Evolutionary conservation across 2,329 filamentous ascomycete genomes (phyloP).

Genomic region (Emergomyces pasteurianus): DNA sequence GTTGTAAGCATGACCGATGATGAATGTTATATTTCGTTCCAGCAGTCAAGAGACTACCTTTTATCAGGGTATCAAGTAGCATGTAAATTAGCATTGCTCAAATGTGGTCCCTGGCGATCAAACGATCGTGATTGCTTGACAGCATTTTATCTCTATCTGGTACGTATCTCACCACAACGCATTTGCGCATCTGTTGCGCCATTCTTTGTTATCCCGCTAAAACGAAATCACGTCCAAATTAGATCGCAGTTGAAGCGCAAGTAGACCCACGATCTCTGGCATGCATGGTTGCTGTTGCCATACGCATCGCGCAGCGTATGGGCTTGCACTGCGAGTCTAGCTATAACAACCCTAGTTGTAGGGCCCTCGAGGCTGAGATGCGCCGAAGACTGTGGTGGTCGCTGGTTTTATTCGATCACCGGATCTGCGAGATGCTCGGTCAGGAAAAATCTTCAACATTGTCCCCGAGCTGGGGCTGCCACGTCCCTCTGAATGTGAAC

Average conservation of each 20-base stretch:
- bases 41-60: too few species aligned
- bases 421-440: background rate
- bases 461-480: background rate
- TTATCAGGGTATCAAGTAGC: too few species aligned
- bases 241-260: background rate
- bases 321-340: background rate
- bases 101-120: background rate
- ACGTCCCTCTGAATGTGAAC: background rate
- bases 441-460: background rate
- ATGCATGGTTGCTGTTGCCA: too few species aligned
- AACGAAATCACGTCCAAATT: background rate
- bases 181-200: background rate
- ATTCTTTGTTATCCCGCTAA: background rate
- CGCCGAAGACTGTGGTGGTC: background rate
- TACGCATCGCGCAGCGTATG: background rate
- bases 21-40: too few species aligned
- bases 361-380: background rate
- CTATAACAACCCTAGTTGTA: background rate
- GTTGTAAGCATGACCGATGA: too few species aligned
- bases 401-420: background rate
- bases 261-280: background rate
- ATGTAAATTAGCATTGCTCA: too few species aligned
- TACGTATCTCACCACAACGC: background rate
- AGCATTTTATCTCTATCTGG: background rate
- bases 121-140: background rate